Evolutionary conservation across 345 rosid genomes (phyloP), one percentile per base, ranked within the genome.

Genomic region (Durio zibethinus): DNA sequence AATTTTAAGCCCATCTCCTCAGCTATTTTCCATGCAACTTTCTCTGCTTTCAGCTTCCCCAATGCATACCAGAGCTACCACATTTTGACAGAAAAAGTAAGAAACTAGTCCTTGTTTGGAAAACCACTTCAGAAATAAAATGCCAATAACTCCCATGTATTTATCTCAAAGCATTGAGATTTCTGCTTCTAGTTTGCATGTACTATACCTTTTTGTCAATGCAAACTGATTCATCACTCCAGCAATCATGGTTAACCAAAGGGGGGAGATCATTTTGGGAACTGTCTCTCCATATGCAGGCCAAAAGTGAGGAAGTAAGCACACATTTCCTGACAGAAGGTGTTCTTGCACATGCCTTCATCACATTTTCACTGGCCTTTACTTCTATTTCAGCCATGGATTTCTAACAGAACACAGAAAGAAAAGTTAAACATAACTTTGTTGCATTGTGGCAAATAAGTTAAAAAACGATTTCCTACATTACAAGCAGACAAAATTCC

Each of bases 31-130:
- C 80, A 77, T 0, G 91, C 92, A 15, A 81, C 83, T 61, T 82
- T 89, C 87, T 95, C 99, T 2, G 98, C 95, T 81, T 78, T 90
- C n/a, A 92, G 83, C 84, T 93, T 96, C n/a, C 98, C 99, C 78
- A 93, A 36, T 18, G 70, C 75, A 43, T 40, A 77, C 80, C 80
- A 77, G 14, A 77, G 75, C 80, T 77, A 64, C 64, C 29, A 77
- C 40, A 38, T n/a, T 56, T 76, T 16, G 12, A 66, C 42, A 48
- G 40, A 48, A 33, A 14, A 45, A 45, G 53, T 20, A 42, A 64
- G 59, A 25, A 62, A 54, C 18, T 3, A 40, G 21, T 14, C 33
- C 43, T 40, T 40, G 43, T 40, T 40, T 11, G 3, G 15, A 43
- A 10, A 43, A 43, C 48, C 40, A 5, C 8, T 5, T 38, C 7